Conservation (phyloP, 1,284 basidiomycete genomes). For the Bondarzewia mesenterica region DNA sequence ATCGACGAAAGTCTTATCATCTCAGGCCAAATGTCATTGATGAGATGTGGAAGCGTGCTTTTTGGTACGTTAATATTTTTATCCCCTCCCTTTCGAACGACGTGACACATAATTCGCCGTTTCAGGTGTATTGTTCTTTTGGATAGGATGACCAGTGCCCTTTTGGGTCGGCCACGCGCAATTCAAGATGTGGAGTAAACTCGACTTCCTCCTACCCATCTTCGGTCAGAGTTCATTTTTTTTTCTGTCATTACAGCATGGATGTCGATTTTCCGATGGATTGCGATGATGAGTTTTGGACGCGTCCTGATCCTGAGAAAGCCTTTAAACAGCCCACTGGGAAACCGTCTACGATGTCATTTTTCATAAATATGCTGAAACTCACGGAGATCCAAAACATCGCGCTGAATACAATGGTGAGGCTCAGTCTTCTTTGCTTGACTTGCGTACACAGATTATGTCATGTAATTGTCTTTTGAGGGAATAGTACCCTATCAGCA, state of each 20-base stretch:
- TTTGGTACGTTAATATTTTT: conserved; percentile 43
- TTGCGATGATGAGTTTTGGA: conserved; percentile 64
- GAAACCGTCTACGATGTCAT: conserved; percentile 35
- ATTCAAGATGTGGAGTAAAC: conserved; percentile 81
- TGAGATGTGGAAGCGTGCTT: conserved; percentile 72
- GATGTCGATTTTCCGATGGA: conserved; percentile 53
- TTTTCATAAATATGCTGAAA: conserved; percentile 45
- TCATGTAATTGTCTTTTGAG: not conserved
- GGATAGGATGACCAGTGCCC: conserved; percentile 59
- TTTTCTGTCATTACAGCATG: conserved; percentile 27
- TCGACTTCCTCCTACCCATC: too few relatives aligned
- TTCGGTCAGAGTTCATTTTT: not conserved
- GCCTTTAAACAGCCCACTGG: conserved; percentile 39
- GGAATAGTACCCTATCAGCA: conserved; percentile 38
- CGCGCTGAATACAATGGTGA: conserved; percentile 45
- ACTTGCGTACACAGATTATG: not conserved
- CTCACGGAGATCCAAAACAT: conserved; percentile 51
- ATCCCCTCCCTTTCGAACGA: not conserved
- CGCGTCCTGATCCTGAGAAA: conserved; percentile 27
- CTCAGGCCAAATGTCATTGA: conserved; percentile 38
- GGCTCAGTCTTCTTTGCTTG: conserved; percentile 9
- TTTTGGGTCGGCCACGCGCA: conserved; percentile 72
- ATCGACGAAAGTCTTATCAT: conserved; percentile 38
- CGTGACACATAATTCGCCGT: not conserved
- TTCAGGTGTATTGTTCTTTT: conserved; percentile 53